Conservation (phyloP, 495 filamentous ascomycete species). For the Penicillium roqueforti region DNA sequence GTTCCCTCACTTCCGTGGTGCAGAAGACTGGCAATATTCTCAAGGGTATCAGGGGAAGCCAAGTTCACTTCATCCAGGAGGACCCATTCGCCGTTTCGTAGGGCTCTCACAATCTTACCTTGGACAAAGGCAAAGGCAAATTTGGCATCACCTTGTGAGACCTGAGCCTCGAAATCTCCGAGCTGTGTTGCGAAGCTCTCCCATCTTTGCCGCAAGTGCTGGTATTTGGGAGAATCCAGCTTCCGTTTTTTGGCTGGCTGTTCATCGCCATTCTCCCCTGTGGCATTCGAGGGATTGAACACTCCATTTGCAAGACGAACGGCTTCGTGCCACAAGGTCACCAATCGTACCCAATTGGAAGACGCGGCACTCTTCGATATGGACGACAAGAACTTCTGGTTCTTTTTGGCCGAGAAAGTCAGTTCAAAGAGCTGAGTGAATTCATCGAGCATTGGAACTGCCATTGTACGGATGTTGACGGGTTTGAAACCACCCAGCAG, state of each 20-base stretch:
- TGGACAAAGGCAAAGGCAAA: slow-evolving; percentile 96
- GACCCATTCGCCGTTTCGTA: slow-evolving; percentile 94
- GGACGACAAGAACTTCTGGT: slow-evolving; percentile 76
- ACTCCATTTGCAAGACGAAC: slow-evolving; percentile 75
- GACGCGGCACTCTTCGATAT: slow-evolving; percentile 74
- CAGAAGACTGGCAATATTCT: slow-evolving; percentile 85
- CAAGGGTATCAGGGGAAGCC: slow-evolving; percentile 87
- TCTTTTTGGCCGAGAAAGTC: slow-evolving; percentile 81
- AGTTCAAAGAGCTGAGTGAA: slow-evolving; percentile 84
- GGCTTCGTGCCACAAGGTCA: slow-evolving; percentile 83
- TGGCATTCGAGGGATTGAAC: slow-evolving; percentile 42
- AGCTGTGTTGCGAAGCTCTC: slow-evolving; percentile 70
- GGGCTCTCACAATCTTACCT: slow-evolving; percentile 87
- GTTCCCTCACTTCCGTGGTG: slow-evolving; percentile 57
- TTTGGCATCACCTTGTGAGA: slow-evolving; percentile 69
- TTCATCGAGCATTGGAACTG: slow-evolving; percentile 85
- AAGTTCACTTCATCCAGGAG: slow-evolving; percentile 98
- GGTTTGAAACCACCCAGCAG: slow-evolving; percentile 95
- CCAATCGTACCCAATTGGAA: slow-evolving; percentile 77
- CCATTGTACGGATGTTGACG: slow-evolving; percentile 80
- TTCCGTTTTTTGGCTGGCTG: slow-evolving; percentile 80
- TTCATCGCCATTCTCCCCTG: slow-evolving; percentile 42
- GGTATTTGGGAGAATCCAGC: slow-evolving; percentile 62
- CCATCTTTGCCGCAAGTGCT: slow-evolving; percentile 71
- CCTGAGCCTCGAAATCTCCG: slow-evolving; percentile 75